Evolutionary conservation across 306 rosid species (phyloP).

Genomic region (Glycine soja): DNA sequence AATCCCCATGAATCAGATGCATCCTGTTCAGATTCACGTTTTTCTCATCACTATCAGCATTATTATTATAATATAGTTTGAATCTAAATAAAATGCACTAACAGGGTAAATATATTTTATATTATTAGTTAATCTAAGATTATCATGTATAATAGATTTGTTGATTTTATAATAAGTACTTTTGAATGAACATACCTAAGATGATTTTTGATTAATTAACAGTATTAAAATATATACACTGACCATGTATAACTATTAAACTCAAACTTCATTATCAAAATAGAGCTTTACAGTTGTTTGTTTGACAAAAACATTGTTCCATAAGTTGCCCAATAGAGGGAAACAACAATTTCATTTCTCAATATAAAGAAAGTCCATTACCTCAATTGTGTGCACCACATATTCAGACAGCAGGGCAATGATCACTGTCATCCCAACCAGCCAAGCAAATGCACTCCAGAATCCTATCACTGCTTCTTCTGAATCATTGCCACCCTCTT

Average conservation of each 20-base stretch:
- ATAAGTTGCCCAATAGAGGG: not conserved
- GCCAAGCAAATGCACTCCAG: conserved; percentile 84
- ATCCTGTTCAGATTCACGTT: conserved; percentile 54
- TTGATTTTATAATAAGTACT: no score
- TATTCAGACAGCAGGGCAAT: conserved; percentile 81
- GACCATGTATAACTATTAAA: not conserved
- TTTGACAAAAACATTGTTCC: not conserved
- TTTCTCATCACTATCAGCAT: not conserved
- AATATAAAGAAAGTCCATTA: conserved; percentile 31
- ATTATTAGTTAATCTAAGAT: no score
- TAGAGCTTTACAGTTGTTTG: not conserved
- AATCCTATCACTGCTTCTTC: conserved; percentile 72
- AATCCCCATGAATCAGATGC: conserved; percentile 91
- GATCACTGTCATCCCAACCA: conserved; percentile 72
- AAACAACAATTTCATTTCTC: not conserved
- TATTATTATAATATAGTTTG: not conserved
- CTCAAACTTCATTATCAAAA: not conserved
- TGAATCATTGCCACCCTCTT: conserved; percentile 44
- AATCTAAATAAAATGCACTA: not conserved
- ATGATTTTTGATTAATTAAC: not conserved
- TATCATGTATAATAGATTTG: no score
- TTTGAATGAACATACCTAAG: no score
- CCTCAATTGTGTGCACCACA: conserved; percentile 88
- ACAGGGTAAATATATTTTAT: not conserved
- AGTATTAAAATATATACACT: not conserved